Base-by-base conservation (phyloP, 352 stramenopile species). In the Plasmopara halstedii region DNA sequence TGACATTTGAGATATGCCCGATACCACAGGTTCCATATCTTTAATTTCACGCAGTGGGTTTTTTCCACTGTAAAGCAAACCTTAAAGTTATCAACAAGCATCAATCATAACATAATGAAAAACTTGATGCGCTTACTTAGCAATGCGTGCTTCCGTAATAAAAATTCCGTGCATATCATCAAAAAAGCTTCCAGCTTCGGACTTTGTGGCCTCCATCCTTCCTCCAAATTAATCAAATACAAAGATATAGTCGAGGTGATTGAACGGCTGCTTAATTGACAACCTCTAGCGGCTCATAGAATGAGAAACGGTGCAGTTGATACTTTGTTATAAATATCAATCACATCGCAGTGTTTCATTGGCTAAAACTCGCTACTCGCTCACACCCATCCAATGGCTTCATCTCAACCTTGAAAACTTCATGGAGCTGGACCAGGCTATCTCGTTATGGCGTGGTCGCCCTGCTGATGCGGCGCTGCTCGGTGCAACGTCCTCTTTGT, bases 1-100 rank as follows among this genome's bases (percentile, higher is more conserved):
- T 33, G 78, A 85, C 64, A 93, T 94, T 62, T 94, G 76, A 21
- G 76, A 88, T 58, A 87, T 79, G 8, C 79, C 79, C 34, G 79
- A 91, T 18, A 91, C 79, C 35, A 91, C 65, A 0, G 76, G 79
- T 35, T 82, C 70, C 66, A 91, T 77, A 22, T 86, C 69, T 42
- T 72, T 78, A 33, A 88, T 70, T 40, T 85, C 77, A 2, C 63
- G 61, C 34, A 65, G 61, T 5, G 62, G 61, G 35, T 71, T 70
- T 39, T 77, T 81, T 41, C 63, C 70, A 41, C 64, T 66, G 17
- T 1, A 14, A 14, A 45, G 20, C n/a, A 50, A 33, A 20, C 11
- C 5, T 20, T 34, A 2, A 4, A 22, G 18, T 11, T 25, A 17
- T 53, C 35, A 55, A 21, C 34, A 10, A 11, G 34, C 9, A 46